Base-by-base conservation (phyloP, 2,329 filamentous ascomycete genomes). In the Epichloe brachyelytri region DNA sequence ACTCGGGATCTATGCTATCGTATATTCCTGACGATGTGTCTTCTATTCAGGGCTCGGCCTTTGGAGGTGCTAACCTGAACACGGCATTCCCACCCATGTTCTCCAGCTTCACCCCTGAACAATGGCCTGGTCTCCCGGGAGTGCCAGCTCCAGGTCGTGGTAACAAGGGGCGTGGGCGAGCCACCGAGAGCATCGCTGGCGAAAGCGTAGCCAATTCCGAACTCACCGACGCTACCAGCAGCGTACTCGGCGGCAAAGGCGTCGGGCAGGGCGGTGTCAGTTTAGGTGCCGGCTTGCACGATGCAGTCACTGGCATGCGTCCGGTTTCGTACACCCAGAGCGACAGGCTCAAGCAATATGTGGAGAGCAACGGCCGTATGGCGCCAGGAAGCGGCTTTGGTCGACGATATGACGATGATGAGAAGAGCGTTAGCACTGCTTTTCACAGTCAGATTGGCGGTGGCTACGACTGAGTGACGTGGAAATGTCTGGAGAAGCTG, bases 11-110 rank as follows among this genome's bases (percentile, higher is more conserved):
- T 3, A 86, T 96, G 64, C 77, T 96, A 60, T 93, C 91, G 15
- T 97, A 95, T 65, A 95, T 98, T 54, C 88, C 91, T 2, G 93
- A 98, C 61, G 93, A 98, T 66, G 89, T 95, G 40, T 97, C 91
- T 8, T 96, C 90, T 2, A 86, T 98, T 44, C 91, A 97, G 67
- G 90, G 89, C 46, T 95, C 89, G 43, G 84, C 89, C 1, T 80
- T 97, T 48, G 89, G 89, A 50, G 89, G 89, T 38, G 86, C 86
- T 37, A 85, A 84, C n/a, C 75, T 94, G 33, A 68, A 67, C 53
- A 63, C 64, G 36, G 87, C 88, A 22, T 97, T 91, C 65, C 93
- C 93, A 15, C 86, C 87, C 17, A 95, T 96, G 85, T 98, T 98
- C 69, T 89, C 88, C 51, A 86, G 85, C 65, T 97, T 98, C 70